A percentile compares a stretch with the other conserved stretches of the same genome.
Conservation (phyloP, 176 grass and related monocot species). For the Ensete glaucum region DNA sequence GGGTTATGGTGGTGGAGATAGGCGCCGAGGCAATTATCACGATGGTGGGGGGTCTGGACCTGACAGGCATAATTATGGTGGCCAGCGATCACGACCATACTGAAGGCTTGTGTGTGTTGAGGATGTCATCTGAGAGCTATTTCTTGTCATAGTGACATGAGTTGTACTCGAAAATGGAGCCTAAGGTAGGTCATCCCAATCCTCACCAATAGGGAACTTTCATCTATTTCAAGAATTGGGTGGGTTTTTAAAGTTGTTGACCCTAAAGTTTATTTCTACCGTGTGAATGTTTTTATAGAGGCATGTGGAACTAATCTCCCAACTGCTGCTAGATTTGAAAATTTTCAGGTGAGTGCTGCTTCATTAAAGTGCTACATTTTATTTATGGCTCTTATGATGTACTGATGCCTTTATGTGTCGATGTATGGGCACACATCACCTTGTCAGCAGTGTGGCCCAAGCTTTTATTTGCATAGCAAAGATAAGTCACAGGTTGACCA, state of each 20-base stretch:
- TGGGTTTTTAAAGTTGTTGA: conserved; percentile 31
- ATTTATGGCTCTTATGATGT: background rate
- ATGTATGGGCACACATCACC: background rate
- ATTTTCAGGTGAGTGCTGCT: conserved; percentile 73
- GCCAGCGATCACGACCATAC: conserved; percentile 74
- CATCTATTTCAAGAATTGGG: conserved; percentile 41
- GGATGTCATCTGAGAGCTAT: conserved; percentile 70
- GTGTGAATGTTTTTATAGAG: conserved; percentile 79
- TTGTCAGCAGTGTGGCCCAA: background rate
- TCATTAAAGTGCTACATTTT: conserved; percentile 2
- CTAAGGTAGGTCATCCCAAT: conserved; percentile 66
- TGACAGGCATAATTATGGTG: conserved; percentile 73
- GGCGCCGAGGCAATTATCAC: conserved; percentile 74
- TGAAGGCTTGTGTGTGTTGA: conserved; percentile 69
- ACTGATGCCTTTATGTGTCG: conserved; percentile 2
- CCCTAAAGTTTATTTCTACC: conserved; percentile 56
- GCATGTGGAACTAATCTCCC: conserved; percentile 69
- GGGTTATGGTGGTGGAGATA: conserved; percentile 63
- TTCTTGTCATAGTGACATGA: conserved; percentile 69
- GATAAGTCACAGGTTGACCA: background rate
- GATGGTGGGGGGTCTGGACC: conserved; percentile 81
- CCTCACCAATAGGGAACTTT: conserved; percentile 26
- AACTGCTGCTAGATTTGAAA: conserved; percentile 78
- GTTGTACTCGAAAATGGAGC: conserved; percentile 54
- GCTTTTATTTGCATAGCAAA: background rate